phyloP scores from a whole-genome alignment of 2,329 filamentous ascomycete genomes.

The Fusarium anthophilum region DNA sequence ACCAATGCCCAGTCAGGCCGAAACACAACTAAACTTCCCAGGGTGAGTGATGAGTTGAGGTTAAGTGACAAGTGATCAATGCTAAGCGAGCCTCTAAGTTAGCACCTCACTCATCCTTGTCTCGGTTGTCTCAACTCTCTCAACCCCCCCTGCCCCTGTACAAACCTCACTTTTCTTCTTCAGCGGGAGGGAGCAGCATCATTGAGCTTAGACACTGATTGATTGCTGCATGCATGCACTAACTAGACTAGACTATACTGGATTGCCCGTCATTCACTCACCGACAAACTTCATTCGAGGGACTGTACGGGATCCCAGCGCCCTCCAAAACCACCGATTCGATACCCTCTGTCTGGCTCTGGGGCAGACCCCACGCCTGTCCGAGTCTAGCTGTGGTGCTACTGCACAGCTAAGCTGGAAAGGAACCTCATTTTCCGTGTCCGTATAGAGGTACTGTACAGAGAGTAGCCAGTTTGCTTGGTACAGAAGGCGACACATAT shows the following conservation, averaged over 20 bases:
- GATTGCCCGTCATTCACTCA: conserved; percentile 11
- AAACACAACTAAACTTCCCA: conserved; percentile 8
- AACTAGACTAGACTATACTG: not conserved
- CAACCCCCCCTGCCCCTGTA: not conserved
- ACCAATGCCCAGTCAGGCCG: not conserved
- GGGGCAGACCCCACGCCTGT: conserved; percentile 28
- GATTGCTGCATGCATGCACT: not conserved
- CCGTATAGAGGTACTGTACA: not conserved
- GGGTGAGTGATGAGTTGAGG: conserved; percentile 5
- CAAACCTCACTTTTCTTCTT: conserved; percentile 12
- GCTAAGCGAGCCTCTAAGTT: conserved; percentile 19
- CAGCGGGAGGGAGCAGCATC: conserved; percentile 7
- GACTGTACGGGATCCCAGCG: not conserved
- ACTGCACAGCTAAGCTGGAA: conserved; percentile 8
- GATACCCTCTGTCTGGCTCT: conserved; percentile 35
- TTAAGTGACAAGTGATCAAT: conserved; percentile 32
- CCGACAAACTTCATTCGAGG: not conserved
- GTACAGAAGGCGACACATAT: not conserved
- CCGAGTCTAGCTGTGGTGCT: conserved; percentile 13
- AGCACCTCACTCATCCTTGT: conserved; percentile 1
- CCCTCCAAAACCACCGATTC: conserved; percentile 34
- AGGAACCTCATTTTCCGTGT: conserved; percentile 1
- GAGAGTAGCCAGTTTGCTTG: not conserved
- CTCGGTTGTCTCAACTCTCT: conserved; percentile 2
- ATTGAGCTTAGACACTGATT: not conserved